Evolutionary conservation across 495 filamentous ascomycete species (phyloP).

Genomic region (Ramalina intermedia): DNA sequence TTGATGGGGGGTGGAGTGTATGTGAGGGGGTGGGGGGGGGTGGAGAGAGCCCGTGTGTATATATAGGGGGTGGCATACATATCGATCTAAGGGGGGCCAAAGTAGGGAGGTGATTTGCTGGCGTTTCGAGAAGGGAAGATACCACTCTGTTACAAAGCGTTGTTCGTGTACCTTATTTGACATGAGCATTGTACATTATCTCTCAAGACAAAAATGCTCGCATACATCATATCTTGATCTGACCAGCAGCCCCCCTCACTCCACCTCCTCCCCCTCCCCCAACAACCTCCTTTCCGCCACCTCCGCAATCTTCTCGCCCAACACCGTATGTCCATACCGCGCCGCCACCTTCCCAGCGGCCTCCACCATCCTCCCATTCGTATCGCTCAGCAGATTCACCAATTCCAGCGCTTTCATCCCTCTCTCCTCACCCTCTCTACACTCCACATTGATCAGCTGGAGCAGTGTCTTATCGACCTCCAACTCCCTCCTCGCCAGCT

Average conservation of each 20-base stretch:
- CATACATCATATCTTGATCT: not conserved
- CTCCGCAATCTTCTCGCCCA: conserved; percentile 79
- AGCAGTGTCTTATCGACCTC: conserved; percentile 78
- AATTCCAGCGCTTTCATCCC: conserved; percentile 90
- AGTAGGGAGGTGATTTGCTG: not conserved
- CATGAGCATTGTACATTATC: not conserved
- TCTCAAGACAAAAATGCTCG: too few species aligned
- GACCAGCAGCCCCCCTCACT: not conserved
- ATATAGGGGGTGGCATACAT: not conserved
- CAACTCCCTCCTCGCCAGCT: conserved; percentile 53
- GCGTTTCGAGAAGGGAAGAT: not conserved
- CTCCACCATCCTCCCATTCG: conserved; percentile 70
- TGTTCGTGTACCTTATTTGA: not conserved
- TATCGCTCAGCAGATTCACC: conserved; percentile 62
- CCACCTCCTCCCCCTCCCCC: conserved; percentile 23
- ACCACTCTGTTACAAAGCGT: not conserved
- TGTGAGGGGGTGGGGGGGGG: not conserved
- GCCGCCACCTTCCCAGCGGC: conserved; percentile 72
- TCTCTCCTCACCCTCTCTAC: conserved; percentile 76
- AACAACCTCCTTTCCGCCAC: conserved; percentile 49
- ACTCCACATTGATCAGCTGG: conserved; percentile 81
- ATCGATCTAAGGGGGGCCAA: too few species aligned
- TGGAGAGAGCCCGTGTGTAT: too few species aligned
- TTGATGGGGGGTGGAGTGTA: not conserved
- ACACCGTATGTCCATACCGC: conserved; percentile 56